Evolutionary conservation across 108 stramenopile species (phyloP).

Genomic region (Aurantiochytrium sp.): DNA sequence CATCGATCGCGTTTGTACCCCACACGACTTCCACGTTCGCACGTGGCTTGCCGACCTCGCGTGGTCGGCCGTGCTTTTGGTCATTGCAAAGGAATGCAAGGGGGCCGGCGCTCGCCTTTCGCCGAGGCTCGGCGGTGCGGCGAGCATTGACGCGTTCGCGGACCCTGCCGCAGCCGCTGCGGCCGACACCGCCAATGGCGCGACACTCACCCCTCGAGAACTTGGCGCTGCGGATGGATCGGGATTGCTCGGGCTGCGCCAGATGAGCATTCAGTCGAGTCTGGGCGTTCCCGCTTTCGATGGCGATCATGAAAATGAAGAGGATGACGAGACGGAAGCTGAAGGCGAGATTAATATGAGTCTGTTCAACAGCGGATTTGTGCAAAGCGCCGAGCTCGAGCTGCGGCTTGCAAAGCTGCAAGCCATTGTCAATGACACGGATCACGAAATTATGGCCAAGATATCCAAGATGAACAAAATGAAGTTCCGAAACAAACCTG

Average conservation of each 20-base stretch:
- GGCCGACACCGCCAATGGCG: not conserved
- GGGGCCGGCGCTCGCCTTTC: not conserved
- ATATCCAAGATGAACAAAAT: conserved; percentile 8
- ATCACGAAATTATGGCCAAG: conserved; percentile 1
- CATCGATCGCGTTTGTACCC: not conserved
- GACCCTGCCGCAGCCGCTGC: not conserved
- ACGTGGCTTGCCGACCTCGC: not conserved
- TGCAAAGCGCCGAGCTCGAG: not conserved
- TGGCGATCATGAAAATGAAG: not conserved
- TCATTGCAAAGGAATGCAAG: not conserved
- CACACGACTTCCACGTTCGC: not conserved
- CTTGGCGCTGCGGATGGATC: not conserved
- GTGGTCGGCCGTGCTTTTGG: not conserved
- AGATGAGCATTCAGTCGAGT: not conserved
- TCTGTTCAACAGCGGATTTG: not conserved
- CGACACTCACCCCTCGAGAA: not conserved
- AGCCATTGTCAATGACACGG: not conserved
- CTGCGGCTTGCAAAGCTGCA: not conserved
- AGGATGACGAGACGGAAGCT: not conserved
- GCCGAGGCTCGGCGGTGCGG: no score
- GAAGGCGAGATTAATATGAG: not conserved
- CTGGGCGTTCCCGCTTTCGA: not conserved
- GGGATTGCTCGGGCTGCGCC: not conserved
- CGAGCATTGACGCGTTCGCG: no score
- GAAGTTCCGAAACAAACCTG: conserved; percentile 1